Conservation (phyloP, 441 rosid species). For the Populus hybrid region DNA sequence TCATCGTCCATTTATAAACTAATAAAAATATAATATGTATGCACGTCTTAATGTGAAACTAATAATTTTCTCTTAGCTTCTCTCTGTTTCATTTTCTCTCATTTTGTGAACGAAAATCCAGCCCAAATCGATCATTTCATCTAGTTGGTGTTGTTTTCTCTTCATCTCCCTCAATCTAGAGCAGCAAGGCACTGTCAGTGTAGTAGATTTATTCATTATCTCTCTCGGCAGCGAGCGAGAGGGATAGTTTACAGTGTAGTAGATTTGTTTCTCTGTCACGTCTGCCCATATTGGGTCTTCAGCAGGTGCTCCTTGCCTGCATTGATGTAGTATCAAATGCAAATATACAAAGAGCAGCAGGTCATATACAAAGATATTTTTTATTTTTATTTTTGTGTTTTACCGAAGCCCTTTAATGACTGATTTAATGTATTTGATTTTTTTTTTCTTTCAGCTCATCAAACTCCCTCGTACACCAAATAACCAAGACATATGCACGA, state of each 20-base stretch:
- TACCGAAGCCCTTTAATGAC: not conserved
- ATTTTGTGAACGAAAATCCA: too few relatives aligned
- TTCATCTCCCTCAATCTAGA: not conserved
- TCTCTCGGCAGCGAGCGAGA: not conserved
- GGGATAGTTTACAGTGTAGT: not conserved
- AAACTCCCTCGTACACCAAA: slow-evolving; percentile 73
- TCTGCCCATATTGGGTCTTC: slow-evolving; percentile 26
- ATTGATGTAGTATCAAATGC: slow-evolving; percentile 40
- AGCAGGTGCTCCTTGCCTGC: slow-evolving; percentile 43
- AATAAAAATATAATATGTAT: too few relatives aligned
- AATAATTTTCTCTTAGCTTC: too few relatives aligned
- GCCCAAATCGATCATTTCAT: too few relatives aligned
- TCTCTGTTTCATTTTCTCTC: too few relatives aligned
- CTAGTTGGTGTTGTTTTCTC: too few relatives aligned
- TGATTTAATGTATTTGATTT: slow-evolving; percentile 8
- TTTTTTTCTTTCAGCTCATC: slow-evolving; percentile 52
- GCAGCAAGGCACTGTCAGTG: not conserved
- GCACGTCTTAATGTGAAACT: too few relatives aligned
- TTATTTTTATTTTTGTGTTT: not conserved
- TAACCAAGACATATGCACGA: slow-evolving; percentile 66
- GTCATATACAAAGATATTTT: too few relatives aligned
- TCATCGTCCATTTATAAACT: too few relatives aligned
- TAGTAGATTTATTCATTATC: not conserved
- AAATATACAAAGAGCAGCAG: slow-evolving; percentile 17
- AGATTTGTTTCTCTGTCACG: too few relatives aligned